Conservation (phyloP, 129 eudicot genomes). For the Escallonia herrerae region DNA sequence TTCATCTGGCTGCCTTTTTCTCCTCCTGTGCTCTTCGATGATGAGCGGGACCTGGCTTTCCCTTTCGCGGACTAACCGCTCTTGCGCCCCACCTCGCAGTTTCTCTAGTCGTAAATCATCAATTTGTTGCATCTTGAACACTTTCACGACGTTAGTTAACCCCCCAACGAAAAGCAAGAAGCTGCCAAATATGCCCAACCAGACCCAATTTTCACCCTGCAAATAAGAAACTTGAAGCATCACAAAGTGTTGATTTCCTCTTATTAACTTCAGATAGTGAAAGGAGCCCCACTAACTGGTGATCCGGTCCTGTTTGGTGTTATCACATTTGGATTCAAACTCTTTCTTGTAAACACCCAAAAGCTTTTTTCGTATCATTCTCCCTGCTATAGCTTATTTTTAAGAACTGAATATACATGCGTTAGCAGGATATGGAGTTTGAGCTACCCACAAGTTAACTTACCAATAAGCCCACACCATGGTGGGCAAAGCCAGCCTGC, state of each 20-base stretch:
- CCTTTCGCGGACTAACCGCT: slow-evolving; percentile 29
- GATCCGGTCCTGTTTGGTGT: too few species aligned
- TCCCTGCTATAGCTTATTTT: too few species aligned
- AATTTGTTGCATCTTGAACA: slow-evolving; percentile 64
- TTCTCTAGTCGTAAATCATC: slow-evolving; percentile 61
- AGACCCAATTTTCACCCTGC: slow-evolving; percentile 55
- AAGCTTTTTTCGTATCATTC: too few species aligned
- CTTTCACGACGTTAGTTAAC: slow-evolving; percentile 62
- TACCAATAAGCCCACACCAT: slow-evolving; percentile 57
- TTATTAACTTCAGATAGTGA: too few species aligned
- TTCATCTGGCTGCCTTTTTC: slow-evolving; percentile 16
- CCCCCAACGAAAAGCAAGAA: slow-evolving; percentile 62
- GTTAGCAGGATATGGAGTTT: too few species aligned
- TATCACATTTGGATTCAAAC: too few species aligned
- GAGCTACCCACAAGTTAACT: background rate
- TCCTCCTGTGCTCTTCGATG: slow-evolving; percentile 24
- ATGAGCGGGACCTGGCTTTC: slow-evolving; percentile 56
- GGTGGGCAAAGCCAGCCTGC: slow-evolving; percentile 33
- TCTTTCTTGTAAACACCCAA: too few species aligned
- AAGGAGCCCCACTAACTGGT: too few species aligned
- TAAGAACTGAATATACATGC: too few species aligned
- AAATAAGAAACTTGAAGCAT: background rate
- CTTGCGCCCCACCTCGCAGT: slow-evolving; percentile 88
- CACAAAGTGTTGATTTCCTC: too few species aligned
- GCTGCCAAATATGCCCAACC: slow-evolving; percentile 64